These are phyloP conservation scores for Corymbia maculata DNA, from an alignment of 345 rosid species.

Conservation along the genomic window DNA sequence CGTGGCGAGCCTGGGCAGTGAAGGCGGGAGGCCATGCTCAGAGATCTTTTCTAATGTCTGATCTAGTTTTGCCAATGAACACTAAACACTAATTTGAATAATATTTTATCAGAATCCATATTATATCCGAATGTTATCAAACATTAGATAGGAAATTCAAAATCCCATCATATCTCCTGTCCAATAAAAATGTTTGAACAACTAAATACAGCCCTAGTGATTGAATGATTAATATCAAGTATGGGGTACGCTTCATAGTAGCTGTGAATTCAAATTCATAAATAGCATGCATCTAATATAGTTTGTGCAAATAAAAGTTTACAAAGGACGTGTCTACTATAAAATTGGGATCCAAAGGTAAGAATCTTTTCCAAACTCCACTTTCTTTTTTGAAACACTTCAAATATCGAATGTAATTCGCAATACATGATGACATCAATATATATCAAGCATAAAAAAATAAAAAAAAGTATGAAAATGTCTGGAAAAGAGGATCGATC, in stretches of 20 bases:
- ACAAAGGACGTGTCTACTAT: background rate
- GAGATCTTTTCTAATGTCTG: background rate
- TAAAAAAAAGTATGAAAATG: background rate
- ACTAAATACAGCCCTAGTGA: too few relatives aligned
- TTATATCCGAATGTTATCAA: background rate
- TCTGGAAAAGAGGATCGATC: background rate
- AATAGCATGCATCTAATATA: background rate
- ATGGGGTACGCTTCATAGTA: too few relatives aligned
- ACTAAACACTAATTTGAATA: background rate
- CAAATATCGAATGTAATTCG: background rate
- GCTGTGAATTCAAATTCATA: background rate
- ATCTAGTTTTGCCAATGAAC: background rate
- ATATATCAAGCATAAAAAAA: background rate
- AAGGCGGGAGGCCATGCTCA: background rate
- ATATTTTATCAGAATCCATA: background rate
- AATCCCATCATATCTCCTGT: background rate
- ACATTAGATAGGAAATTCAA: background rate
- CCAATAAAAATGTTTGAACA: too few relatives aligned
- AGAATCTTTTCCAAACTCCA: too few relatives aligned
- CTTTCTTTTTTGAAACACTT: background rate
- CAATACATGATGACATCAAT: background rate
- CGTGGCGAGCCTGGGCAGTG: background rate
- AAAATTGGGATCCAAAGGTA: too few relatives aligned
- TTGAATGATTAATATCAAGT: too few relatives aligned
- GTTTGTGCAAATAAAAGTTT: background rate